phyloP scores from a whole-genome alignment of 768 basidiomycete genomes.

The Pulveroboletus ravenelii region DNA sequence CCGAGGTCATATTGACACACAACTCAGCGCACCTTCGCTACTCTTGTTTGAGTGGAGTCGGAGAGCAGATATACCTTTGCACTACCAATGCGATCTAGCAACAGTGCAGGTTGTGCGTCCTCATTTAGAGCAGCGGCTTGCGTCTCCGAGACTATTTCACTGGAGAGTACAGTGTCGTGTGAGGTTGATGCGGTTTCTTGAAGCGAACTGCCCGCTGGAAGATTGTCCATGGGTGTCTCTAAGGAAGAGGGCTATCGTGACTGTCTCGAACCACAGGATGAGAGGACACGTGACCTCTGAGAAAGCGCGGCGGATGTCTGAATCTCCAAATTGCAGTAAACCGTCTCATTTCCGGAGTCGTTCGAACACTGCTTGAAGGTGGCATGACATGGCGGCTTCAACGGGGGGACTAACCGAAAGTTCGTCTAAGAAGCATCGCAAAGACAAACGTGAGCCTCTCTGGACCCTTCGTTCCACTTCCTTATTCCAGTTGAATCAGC shows the following conservation, averaged over 20 bases:
- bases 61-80: conserved; percentile 75
- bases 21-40: conserved; percentile 68
- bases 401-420: conserved; percentile 43
- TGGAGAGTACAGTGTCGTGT: conserved; percentile 52
- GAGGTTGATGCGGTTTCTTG: conserved; percentile 39
- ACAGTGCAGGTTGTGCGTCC: conserved; percentile 24
- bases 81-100: conserved; percentile 66
- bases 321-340: too few relatives aligned
- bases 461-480: not conserved
- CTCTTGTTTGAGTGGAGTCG: conserved; percentile 55
- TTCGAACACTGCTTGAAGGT: too few relatives aligned
- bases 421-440: conserved; percentile 87
- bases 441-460: conserved; percentile 81
- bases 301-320: too few relatives aligned
- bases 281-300: too few relatives aligned
- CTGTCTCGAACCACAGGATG: too few relatives aligned
- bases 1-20: conserved; percentile 33
- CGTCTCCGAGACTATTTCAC: conserved; percentile 45
- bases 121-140: conserved; percentile 29
- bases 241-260: too few relatives aligned
- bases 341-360: too few relatives aligned
- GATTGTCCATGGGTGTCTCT: conserved; percentile 43
- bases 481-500: conserved; percentile 46
- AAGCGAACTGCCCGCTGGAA: conserved; percentile 31
- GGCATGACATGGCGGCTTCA: conserved; percentile 19